Conservation (phyloP, 176 grass and related monocot species). For the Pontederia crassipes region DNA sequence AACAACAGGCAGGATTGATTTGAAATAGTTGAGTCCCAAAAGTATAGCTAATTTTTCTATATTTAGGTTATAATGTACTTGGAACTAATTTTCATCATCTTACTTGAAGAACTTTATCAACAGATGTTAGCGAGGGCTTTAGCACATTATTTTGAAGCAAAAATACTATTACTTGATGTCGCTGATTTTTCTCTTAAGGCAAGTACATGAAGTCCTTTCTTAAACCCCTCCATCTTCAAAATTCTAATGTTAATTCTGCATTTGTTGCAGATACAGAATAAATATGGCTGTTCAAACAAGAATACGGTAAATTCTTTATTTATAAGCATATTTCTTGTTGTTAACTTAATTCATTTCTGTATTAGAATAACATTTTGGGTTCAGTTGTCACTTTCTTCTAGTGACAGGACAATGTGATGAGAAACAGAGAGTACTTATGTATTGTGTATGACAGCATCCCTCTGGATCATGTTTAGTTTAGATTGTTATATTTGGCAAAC, state of each 20-base stretch:
- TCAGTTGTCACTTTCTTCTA: no score
- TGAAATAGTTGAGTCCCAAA: no score
- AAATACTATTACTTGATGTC: constrained; percentile 65
- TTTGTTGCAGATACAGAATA: constrained; percentile 74
- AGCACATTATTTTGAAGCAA: constrained; percentile 54
- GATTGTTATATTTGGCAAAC: no score
- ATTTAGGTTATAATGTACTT: background rate
- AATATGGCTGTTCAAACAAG: constrained; percentile 61
- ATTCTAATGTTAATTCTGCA: constrained; percentile 20
- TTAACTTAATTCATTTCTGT: no score
- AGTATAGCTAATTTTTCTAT: background rate
- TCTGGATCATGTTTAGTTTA: no score
- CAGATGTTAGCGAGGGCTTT: constrained; percentile 77
- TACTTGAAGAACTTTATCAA: constrained; percentile 62
- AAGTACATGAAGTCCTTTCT: background rate
- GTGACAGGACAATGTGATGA: no score
- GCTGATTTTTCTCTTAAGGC: constrained; percentile 76
- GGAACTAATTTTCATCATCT: background rate
- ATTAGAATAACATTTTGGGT: background rate
- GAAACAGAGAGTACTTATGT: no score
- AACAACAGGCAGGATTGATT: no score
- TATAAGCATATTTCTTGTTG: no score
- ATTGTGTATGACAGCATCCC: no score
- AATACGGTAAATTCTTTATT: constrained; percentile 28
- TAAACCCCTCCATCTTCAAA: background rate